Base-by-base conservation (phyloP, 768 basidiomycete species). In the Pulveroboletus sp. region DNA sequence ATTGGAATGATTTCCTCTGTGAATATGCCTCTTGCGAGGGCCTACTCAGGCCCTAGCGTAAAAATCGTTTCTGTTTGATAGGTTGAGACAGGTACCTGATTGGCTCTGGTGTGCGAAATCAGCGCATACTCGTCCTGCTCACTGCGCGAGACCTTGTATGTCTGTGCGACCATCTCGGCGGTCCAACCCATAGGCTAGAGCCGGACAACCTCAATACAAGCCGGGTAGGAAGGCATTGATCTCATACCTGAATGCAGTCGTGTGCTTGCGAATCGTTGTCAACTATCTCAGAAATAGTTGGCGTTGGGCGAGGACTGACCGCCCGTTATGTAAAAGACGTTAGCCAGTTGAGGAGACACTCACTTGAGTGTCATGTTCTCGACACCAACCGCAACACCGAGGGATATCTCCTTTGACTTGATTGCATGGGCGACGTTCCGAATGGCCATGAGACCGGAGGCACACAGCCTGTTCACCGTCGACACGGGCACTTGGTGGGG, bases 391-490 rank as follows among this genome's bases (percentile, higher is more conserved):
- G 93, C 95, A 46, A 98, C 72, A 21, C 95, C 95, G 39, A 98
- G 74, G 26, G 88, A 83, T 26, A 85, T 84, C 61, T 97, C 91
- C 21, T 89, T 87, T 7, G 83, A 69, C 54, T 83, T 78, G 57
- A 98, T 93, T 49, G 86, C 79, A 66, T 95, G 86, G 15, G 93
- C 92, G 43, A 98, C 88, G 63, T 76, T 83, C 51, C 89, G 83
- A 54, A 98, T 84, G n/a, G 95, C 86, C 80, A 94, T 91, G 43
- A 98, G 76, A 21, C 94, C 93, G 0, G 93, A 94, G 2, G 93
- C 89, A 69, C 95, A 99, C 43, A 98, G 79, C 49, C 95, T 77
- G 69, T 99, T 99, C 47, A 97, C 82, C 10, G 89, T 86, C 18
- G 88, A 88, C 54, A 97, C 78, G n/a, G 94, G 87, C 13, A 92